These are phyloP conservation scores for Picea mariana DNA, from an alignment of 83 land plant genomes.

Conservation along the genomic window DNA sequence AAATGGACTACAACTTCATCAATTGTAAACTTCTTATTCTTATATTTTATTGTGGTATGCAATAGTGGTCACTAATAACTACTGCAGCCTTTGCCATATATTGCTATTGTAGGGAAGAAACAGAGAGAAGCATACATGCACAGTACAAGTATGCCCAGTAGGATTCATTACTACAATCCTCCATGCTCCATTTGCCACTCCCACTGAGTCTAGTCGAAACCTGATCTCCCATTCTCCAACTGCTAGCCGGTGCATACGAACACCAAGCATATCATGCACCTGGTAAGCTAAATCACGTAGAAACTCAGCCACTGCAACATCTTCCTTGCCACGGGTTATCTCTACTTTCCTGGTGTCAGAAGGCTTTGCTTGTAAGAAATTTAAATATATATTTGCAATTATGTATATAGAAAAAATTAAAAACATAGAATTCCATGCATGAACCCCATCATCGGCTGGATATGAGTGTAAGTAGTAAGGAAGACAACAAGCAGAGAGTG, in stretches of 20 bases:
- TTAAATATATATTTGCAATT: too few relatives aligned
- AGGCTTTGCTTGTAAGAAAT: too few relatives aligned
- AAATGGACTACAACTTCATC: background rate
- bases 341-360: too few relatives aligned
- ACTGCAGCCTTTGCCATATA: slow-evolving; percentile 1
- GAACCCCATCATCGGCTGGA: too few relatives aligned
- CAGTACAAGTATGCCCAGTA: slow-evolving; percentile 93
- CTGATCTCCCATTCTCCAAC: slow-evolving; percentile 97
- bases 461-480: too few relatives aligned
- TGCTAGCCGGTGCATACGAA: slow-evolving; percentile 88
- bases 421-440: too few relatives aligned
- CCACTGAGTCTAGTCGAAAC: slow-evolving; percentile 64
- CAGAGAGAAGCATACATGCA: slow-evolving; percentile 62
- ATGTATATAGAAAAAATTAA: too few relatives aligned
- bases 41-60: background rate
- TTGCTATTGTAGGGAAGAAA: background rate
- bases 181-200: slow-evolving; percentile 89
- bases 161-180: slow-evolving; percentile 90
- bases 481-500: too few relatives aligned
- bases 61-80: background rate
- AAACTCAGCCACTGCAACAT: slow-evolving; percentile 37
- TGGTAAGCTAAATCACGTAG: slow-evolving; percentile 67
- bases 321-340: slow-evolving; percentile 34
- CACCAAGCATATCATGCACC: slow-evolving; percentile 77
- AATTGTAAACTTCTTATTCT: background rate